Evolutionary conservation across 257 asterid species (phyloP), one percentile per base, ranked within the genome.

Genomic region (Solanum piurae): DNA sequence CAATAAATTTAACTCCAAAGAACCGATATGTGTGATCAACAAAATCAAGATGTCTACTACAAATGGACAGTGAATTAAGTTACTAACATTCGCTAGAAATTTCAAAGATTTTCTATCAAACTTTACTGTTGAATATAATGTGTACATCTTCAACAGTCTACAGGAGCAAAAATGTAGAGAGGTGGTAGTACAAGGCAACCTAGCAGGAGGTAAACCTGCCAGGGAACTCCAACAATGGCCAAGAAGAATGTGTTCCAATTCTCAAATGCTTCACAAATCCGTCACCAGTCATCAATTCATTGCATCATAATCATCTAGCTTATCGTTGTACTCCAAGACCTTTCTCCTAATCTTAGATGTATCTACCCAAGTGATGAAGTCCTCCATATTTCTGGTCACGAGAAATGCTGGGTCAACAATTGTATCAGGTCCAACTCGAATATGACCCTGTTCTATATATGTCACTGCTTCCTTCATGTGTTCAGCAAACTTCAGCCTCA

Each of bases 381-480:
- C 98, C 90, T 97, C 98, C 97, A 94, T 96, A 72, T 94, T 97
- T 91, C 99, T 93, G 4, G 99, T 96, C 20, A 97, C 97, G 42
- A 94, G 96, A 90, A 90, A 95, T 9, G 99, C 98, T 44, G 95
- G 96, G 84, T 97, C 98, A 3, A 94, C 92, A 60, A 97, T 90
- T 5, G 98, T 95, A 44, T 97, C 98, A 0, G 99, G 99, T 85
- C 99, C 99, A 20, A 97, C 98, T 27, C 99, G 98, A 88, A 96
- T 89, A 92, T 97, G 99, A 79, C 99, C 98, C 89, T 97, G 98
- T 64, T 97, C 98, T n/a, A 96, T 94, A 87, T 96, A 97, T 37
- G 98, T 97, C 16, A 94, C 94, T 29, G 98, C 96, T 89, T 97
- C 99, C 91, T 94, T 97, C 92, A 95, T 89, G 91, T 94, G 99